phyloP scores from a whole-genome alignment of 352 stramenopile species.

The Pythium aristosporum region DNA sequence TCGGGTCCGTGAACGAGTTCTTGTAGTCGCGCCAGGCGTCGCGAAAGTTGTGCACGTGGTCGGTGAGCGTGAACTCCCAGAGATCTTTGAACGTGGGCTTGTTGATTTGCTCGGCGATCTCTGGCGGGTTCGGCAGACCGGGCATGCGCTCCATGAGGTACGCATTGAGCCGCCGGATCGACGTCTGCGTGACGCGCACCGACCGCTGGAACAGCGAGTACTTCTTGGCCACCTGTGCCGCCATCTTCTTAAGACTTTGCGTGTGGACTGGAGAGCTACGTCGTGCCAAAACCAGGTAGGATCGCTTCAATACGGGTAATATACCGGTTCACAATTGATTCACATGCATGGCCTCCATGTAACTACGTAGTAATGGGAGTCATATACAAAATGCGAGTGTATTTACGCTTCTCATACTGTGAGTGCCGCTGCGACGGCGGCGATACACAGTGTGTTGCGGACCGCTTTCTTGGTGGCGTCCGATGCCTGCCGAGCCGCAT shows the following conservation, averaged over 20 bases:
- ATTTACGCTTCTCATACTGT: conserved; percentile 14
- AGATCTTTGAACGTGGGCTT: conserved; percentile 65
- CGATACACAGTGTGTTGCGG: conserved; percentile 43
- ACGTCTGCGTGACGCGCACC: conserved; percentile 71
- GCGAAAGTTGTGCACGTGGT: conserved; percentile 58
- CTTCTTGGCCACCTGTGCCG: conserved; percentile 34
- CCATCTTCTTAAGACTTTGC: too few species aligned
- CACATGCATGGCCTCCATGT: too few species aligned
- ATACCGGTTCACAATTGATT: neutral
- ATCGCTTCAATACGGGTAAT: neutral
- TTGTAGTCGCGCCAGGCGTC: conserved; percentile 80
- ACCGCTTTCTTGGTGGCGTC: conserved; percentile 22
- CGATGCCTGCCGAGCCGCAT: neutral
- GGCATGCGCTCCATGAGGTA: conserved; percentile 61
- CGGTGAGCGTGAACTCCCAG: conserved; percentile 72
- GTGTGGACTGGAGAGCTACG: conserved; percentile 1
- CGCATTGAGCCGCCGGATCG: conserved; percentile 43
- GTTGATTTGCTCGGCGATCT: conserved; percentile 43
- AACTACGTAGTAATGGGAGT: too few species aligned
- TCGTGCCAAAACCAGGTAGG: conserved; percentile 4
- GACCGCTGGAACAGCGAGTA: conserved; percentile 81
- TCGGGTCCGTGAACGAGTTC: conserved; percentile 49
- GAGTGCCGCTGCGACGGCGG: conserved; percentile 32
- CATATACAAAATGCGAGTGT: neutral
- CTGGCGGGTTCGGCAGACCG: conserved; percentile 68